Evolutionary conservation across 2,329 filamentous ascomycete genomes (phyloP).

Genomic region (Apiospora malaysiana): DNA sequence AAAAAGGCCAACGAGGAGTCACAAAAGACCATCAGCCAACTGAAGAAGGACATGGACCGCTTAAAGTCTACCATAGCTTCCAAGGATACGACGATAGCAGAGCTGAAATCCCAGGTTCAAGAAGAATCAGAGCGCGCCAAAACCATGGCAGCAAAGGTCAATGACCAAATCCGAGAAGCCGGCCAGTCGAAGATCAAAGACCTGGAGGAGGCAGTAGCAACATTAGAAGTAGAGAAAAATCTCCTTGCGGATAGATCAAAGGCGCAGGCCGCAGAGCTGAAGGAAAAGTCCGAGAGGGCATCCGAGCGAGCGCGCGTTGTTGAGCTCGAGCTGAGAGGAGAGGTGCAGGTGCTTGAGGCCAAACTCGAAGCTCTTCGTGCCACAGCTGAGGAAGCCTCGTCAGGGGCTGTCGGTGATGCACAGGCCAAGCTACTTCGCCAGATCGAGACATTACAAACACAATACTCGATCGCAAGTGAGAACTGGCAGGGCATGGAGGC

Average conservation of each 20-base stretch:
- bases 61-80: conserved; percentile 68
- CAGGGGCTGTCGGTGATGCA: conserved; percentile 78
- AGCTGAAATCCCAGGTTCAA: conserved; percentile 72
- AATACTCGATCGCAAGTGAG: conserved; percentile 91
- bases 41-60: conserved; percentile 53
- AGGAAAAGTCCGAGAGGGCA: conserved; percentile 75
- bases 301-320: conserved; percentile 70
- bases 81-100: conserved; percentile 69
- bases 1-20: conserved; percentile 60
- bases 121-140: conserved; percentile 71
- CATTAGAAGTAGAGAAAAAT: conserved; percentile 80
- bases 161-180: conserved; percentile 70
- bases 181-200: conserved; percentile 61
- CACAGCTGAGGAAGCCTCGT: conserved; percentile 87
- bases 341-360: conserved; percentile 78
- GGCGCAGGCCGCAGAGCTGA: conserved; percentile 72
- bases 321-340: conserved; percentile 81
- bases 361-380: conserved; percentile 88
- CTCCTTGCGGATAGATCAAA: conserved; percentile 70
- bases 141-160: conserved; percentile 68
- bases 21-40: conserved; percentile 35
- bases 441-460: conserved; percentile 92
- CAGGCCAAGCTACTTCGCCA: conserved; percentile 91
- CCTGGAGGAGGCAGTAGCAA: conserved; percentile 62
- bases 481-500: conserved; percentile 98